Percentiles rank a stretch among this genome's conserved stretches.
phyloP scores from a whole-genome alignment of 768 basidiomycete genomes.

The Tulasnella sp. region DNA sequence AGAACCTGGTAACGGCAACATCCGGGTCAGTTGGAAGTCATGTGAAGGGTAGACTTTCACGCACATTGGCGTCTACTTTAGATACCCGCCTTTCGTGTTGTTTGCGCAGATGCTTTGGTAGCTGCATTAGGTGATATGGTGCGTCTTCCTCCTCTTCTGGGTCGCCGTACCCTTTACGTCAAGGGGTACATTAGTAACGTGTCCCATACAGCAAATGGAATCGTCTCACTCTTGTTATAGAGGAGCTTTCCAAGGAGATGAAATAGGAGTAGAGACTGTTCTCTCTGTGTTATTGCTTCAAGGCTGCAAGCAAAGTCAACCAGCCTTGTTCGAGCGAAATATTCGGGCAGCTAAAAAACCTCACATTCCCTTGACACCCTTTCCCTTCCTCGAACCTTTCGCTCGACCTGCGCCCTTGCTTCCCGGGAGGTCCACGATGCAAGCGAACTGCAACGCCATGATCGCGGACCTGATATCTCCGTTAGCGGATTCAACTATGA shows the following conservation, averaged over 20 bases:
- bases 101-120: constrained; percentile 34
- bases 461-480: constrained; percentile 92
- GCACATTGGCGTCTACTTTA: constrained; percentile 26
- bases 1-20: no score
- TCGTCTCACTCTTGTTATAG: constrained; percentile 79
- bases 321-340: background rate
- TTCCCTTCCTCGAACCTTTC: constrained; percentile 21
- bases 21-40: no score
- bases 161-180: constrained; percentile 57
- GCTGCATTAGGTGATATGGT: constrained; percentile 21
- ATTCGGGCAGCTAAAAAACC: background rate
- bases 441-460: constrained; percentile 87
- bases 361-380: constrained; percentile 24
- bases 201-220: constrained; percentile 6
- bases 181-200: background rate
- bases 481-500: constrained; percentile 66
- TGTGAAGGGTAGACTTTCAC: constrained; percentile 1
- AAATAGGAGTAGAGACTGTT: constrained; percentile 80
- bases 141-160: constrained; percentile 51
- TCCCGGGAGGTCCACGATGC: constrained; percentile 31
- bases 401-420: constrained; percentile 20
- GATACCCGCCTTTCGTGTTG: constrained; percentile 35
- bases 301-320: constrained; percentile 31
- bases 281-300: constrained; percentile 68
- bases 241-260: constrained; percentile 88